Evolutionary conservation across 1,139 yeast genomes (phyloP).

Genomic region (Blastobotrys raffinosifermentans): DNA sequence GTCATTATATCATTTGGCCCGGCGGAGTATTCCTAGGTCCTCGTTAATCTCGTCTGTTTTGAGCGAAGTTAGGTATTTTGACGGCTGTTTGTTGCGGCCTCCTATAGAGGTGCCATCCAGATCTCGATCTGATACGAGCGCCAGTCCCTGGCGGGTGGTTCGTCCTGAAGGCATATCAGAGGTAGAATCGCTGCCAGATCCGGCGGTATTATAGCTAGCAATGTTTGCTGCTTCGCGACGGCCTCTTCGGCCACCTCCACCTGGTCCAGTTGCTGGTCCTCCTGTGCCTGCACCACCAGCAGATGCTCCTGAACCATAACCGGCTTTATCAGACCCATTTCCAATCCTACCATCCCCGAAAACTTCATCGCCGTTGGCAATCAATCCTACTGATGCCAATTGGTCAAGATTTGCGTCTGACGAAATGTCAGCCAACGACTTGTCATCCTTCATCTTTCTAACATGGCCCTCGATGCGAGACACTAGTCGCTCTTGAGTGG

Average conservation of each 20-base stretch:
- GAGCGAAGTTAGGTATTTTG: constrained; percentile 11
- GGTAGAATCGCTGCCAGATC: constrained; percentile 1
- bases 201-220: constrained; percentile 1
- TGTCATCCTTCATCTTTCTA: constrained; percentile 79
- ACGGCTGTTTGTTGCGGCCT: constrained; percentile 10
- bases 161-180: constrained; percentile 1
- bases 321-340: too few species aligned
- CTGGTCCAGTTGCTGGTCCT: neutral
- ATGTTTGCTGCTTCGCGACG: neutral
- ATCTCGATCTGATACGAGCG: neutral
- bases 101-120: neutral
- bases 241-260: neutral
- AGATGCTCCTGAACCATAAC: too few species aligned
- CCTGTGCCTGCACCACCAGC: neutral
- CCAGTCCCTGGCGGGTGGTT: neutral
- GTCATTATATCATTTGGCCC: too few species aligned
- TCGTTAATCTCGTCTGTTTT: constrained; percentile 10
- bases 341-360: constrained; percentile 1
- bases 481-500: constrained; percentile 74
- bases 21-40: constrained; percentile 9
- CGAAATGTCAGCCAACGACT: constrained; percentile 74
- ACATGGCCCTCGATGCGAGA: constrained; percentile 73
- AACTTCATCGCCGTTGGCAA: constrained; percentile 5
- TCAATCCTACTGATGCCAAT: constrained; percentile 9
- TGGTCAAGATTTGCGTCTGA: constrained; percentile 46